A percentile compares a stretch with the other conserved stretches of the same genome.
Conservation (phyloP, 1,284 basidiomycete genomes). For the Ustilago curta region DNA sequence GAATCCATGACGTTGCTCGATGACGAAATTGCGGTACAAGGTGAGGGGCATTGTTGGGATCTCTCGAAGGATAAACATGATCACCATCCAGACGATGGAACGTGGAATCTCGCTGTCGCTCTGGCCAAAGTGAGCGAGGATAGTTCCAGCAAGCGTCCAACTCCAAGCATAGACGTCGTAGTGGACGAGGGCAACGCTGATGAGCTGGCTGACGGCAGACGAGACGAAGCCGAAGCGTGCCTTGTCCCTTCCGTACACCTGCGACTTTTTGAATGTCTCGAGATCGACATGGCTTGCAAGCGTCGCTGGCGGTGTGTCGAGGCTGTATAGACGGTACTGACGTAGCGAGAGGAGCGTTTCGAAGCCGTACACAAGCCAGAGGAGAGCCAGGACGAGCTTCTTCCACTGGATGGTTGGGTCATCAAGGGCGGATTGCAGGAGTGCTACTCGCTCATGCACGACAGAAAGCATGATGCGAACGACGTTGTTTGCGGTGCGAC, state of each 20-base stretch:
- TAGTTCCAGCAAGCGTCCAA: conserved; percentile 77
- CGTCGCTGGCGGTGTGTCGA: conserved; percentile 80
- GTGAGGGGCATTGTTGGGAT: conserved; percentile 77
- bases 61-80: conserved; percentile 57
- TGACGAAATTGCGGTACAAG: conserved; percentile 88
- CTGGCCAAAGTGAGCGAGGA: conserved; percentile 62
- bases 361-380: conserved; percentile 83
- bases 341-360: conserved; percentile 87
- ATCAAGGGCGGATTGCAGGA: conserved; percentile 54
- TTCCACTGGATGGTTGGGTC: conserved; percentile 77
- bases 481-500: too few species aligned
- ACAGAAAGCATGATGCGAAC: conserved; percentile 28
- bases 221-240: conserved; percentile 84
- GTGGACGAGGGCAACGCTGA: conserved; percentile 80
- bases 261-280: conserved; percentile 86
- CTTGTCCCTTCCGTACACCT: conserved; percentile 91
- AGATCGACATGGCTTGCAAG: conserved; percentile 79
- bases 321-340: conserved; percentile 85
- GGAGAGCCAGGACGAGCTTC: conserved; percentile 78
- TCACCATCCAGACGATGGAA: conserved; percentile 78
- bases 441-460: conserved; percentile 33
- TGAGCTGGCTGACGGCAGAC: conserved; percentile 78
- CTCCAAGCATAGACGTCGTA: conserved; percentile 82
- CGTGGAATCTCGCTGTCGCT: conserved; percentile 77
- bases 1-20: conserved; percentile 95